Evolutionary conservation across 352 stramenopile species (phyloP).

Genomic region (Globisporangium abappressorium): DNA sequence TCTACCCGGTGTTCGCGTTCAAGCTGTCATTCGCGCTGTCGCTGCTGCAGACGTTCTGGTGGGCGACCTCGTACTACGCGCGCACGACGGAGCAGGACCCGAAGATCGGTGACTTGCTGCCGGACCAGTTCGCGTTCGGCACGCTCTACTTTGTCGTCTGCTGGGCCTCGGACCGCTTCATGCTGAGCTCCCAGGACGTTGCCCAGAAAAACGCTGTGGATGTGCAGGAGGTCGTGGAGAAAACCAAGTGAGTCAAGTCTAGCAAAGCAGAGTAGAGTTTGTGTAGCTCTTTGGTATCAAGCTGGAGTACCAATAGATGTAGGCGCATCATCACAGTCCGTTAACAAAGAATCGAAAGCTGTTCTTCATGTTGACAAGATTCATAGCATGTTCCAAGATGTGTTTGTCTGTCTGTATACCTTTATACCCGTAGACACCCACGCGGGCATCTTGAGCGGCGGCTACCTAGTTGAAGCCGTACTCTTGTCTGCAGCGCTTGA

Average conservation of each 20-base stretch:
- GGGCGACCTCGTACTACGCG: conserved; percentile 42
- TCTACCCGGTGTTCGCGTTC: conserved; percentile 66
- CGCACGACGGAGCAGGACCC: conserved; percentile 40
- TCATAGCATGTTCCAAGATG: not conserved
- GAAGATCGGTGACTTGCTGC: conserved; percentile 51
- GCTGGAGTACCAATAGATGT: not conserved
- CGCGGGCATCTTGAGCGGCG: not conserved
- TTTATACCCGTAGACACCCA: not conserved
- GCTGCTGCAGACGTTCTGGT: conserved; percentile 74
- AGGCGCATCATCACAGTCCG: no score
- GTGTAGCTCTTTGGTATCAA: not conserved
- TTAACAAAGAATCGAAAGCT: no score
- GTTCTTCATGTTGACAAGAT: not conserved
- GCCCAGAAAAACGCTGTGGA: conserved; percentile 65
- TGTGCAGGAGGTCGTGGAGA: conserved; percentile 51
- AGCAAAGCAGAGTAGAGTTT: not conserved
- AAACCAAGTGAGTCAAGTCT: conserved; percentile 11
- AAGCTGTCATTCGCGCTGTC: conserved; percentile 75
- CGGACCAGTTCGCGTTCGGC: conserved; percentile 68
- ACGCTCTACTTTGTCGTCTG: conserved; percentile 73
- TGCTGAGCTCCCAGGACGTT: conserved; percentile 62
- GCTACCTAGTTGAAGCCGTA: conserved; percentile 55
- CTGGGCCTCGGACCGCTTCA: conserved; percentile 79
- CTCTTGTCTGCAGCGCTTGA: conserved; percentile 76
- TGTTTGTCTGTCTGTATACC: not conserved